Evolutionary conservation across 345 rosid genomes (phyloP).

Genomic region (Gossypium mustelinum): DNA sequence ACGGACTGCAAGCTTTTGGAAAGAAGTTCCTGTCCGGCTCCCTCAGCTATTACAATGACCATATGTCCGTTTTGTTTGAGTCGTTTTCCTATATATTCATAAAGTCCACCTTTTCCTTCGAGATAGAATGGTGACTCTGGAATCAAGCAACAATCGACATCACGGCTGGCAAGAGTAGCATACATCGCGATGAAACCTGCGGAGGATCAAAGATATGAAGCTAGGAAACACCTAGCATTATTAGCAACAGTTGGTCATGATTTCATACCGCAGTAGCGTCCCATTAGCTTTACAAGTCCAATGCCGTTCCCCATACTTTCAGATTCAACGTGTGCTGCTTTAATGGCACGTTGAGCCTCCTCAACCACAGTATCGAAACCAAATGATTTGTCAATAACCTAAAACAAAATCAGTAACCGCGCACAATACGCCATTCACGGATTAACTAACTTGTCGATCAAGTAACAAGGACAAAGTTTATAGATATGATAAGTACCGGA

Average conservation of each 20-base stretch:
- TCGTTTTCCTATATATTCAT: conserved; percentile 50
- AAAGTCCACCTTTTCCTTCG: conserved; percentile 84
- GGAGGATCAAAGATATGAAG: background rate
- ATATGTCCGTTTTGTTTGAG: conserved; percentile 81
- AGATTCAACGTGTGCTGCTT: conserved; percentile 92
- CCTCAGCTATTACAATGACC: conserved; percentile 86
- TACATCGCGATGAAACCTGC: conserved; percentile 70
- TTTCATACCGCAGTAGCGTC: conserved; percentile 66
- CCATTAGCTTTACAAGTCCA: conserved; percentile 91
- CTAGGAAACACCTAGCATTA: background rate
- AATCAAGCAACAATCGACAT: conserved; percentile 91
- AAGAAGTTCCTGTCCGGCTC: conserved; percentile 84
- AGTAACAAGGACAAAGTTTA: background rate
- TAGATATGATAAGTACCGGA: conserved; percentile 47
- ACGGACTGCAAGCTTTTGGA: conserved; percentile 43
- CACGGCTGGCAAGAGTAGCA: conserved; percentile 88
- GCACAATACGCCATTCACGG: conserved; percentile 4
- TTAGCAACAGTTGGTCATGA: background rate
- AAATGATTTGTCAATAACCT: conserved; percentile 92
- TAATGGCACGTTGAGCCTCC: conserved; percentile 94
- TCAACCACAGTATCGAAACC: conserved; percentile 95
- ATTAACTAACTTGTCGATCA: background rate
- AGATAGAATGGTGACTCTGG: conserved; percentile 93
- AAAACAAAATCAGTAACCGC: conserved; percentile 20
- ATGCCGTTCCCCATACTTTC: conserved; percentile 69